A percentile compares a stretch with the other conserved stretches of the same genome.
phyloP scores from a whole-genome alignment of 495 filamentous ascomycete species.

The Hypomontagnella monticulosa region DNA sequence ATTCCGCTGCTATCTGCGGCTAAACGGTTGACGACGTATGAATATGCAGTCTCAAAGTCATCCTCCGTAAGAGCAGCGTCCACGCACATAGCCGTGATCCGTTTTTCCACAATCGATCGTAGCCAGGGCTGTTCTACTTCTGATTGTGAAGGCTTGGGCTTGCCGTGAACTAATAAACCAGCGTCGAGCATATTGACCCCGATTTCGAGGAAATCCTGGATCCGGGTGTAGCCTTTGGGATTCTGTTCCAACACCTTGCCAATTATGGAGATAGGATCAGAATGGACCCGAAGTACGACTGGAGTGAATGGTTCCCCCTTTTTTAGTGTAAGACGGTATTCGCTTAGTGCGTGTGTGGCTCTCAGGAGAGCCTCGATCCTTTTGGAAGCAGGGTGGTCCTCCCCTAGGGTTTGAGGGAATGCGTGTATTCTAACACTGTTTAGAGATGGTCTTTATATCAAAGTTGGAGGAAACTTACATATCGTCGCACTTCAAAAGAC shows the following conservation, averaged over 20 bases:
- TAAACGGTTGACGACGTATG: slow-evolving; percentile 82
- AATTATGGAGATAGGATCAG: slow-evolving; percentile 84
- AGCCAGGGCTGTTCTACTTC: slow-evolving; percentile 33
- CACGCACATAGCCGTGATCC: slow-evolving; percentile 88
- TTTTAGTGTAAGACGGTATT: slow-evolving; percentile 87
- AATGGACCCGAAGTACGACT: slow-evolving; percentile 85
- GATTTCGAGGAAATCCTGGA: slow-evolving; percentile 85
- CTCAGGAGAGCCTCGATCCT: slow-evolving; percentile 75
- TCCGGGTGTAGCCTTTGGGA: slow-evolving; percentile 80
- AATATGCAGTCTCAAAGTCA: slow-evolving; percentile 98
- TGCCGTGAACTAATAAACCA: slow-evolving; percentile 59
- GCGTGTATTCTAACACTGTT: slow-evolving; percentile 65
- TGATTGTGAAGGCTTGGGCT: slow-evolving; percentile 24
- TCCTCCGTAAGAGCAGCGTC: slow-evolving; percentile 84
- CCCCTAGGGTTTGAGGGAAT: slow-evolving; percentile 71
- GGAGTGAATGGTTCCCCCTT: slow-evolving; percentile 93
- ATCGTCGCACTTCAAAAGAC: slow-evolving; percentile 83
- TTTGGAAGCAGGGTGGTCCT: slow-evolving; percentile 61
- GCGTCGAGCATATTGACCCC: slow-evolving; percentile 79
- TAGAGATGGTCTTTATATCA: slow-evolving; percentile 12
- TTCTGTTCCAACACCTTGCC: slow-evolving; percentile 91
- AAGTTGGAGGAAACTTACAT: slow-evolving; percentile 64
- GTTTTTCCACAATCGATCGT: slow-evolving; percentile 60
- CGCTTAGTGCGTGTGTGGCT: slow-evolving; percentile 86
- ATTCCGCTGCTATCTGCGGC: slow-evolving; percentile 36